A percentile compares a stretch with the other conserved stretches of the same genome.
Conservation (phyloP, 108 stramenopile species). For the Cyclotella kingstonii region DNA sequence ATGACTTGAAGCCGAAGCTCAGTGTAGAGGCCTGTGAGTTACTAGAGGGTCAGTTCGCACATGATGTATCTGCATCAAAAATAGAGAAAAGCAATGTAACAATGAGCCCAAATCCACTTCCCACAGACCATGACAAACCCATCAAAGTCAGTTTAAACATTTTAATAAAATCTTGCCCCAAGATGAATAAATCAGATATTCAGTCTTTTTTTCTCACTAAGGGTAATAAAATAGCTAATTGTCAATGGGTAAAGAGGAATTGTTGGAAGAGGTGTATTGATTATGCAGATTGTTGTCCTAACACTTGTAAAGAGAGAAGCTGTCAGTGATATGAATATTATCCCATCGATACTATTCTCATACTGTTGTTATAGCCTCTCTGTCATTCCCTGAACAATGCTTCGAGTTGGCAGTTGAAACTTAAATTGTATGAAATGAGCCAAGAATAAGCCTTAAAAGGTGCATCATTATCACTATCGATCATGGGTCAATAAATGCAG, state of each 20-base stretch:
- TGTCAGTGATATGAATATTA: not conserved
- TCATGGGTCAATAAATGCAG: too few relatives aligned
- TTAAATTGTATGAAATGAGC: too few relatives aligned
- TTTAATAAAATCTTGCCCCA: not conserved
- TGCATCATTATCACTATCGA: too few relatives aligned
- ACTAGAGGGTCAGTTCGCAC: not conserved
- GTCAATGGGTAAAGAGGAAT: conserved; percentile 12
- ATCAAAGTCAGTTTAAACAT: not conserved
- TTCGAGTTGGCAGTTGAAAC: too few relatives aligned
- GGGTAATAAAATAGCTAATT: not conserved
- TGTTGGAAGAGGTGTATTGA: not conserved
- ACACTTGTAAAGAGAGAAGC: not conserved
- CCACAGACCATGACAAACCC: not conserved
- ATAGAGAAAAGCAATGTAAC: not conserved
- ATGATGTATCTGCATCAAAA: not conserved
- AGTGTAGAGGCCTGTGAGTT: conserved; percentile 12
- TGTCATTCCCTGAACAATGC: too few relatives aligned
- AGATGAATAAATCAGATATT: conserved; percentile 3
- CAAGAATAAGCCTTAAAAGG: too few relatives aligned
- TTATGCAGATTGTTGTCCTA: conserved; percentile 20
- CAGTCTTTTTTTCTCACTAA: conserved; percentile 3
- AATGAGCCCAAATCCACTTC: not conserved
- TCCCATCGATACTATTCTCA: too few relatives aligned
- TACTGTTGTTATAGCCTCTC: too few relatives aligned
- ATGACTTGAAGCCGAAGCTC: not conserved